Base-by-base conservation (phyloP, 2,329 filamentous ascomycete species). In the Fusarium oxysporum region DNA sequence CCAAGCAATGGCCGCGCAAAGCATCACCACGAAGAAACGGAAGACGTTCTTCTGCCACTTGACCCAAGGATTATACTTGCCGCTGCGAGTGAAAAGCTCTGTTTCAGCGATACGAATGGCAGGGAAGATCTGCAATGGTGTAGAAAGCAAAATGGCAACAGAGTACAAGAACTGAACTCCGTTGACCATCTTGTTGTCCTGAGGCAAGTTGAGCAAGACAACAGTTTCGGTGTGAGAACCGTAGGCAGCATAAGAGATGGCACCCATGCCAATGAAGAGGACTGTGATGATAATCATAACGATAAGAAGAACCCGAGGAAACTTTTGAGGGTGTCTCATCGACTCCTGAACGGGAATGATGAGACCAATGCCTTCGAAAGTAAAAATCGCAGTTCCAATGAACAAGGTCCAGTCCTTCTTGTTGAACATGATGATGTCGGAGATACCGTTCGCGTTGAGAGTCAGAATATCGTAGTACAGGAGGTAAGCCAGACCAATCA, bases 41-140 rank as follows among this genome's bases (percentile, higher is more conserved):
- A 97, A 99, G 38, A 92, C 86, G 77, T 99, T 99, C 90, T 99
- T 99, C 87, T 98, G 93, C 96, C 96, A 99, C 86, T 99, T 99
- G 86, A 99, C 97, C 80, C 94, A 96, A 1, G 95, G 95, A 80
- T 98, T 98, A 85, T 98, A 97, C 83, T 99, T 99, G 76, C 96
- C 95, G 71, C 95, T 97, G 79, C 93, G 89, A 30, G 93, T 97
- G 82, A 98, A 99, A 11, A 98, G 87, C 74, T 95, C 94, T 77
- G 97, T 97, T 83, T 97, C 95, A 38, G 94, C 94, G 78, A 99
- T 99, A 79, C 96, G 93, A 78, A 99, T 98, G 47, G 96, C 96
- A 0, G 96, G 96, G 86, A 98, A 99, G 75, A 99, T 95, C 80
- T 99, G 97, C 65, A 99, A 86, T 10, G 96, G 96, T 0, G 96